phyloP scores from a whole-genome alignment of 2,329 filamentous ascomycete genomes.

The Trichophyton verrucosum region DNA sequence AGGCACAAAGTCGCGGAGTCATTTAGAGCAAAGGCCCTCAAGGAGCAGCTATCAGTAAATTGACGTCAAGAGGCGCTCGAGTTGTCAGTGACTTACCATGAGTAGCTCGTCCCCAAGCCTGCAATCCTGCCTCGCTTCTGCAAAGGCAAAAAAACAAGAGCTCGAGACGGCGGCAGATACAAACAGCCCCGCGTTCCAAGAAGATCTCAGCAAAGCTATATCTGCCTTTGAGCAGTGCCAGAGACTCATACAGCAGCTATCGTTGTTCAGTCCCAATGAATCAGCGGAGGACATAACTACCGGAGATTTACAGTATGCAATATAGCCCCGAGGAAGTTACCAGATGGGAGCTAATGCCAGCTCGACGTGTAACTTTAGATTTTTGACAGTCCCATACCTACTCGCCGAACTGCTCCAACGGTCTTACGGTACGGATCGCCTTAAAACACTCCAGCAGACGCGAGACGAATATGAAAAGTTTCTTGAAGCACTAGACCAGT shows the following conservation, averaged over 20 bases:
- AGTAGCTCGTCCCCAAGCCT: conserved; percentile 42
- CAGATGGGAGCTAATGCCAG: conserved; percentile 8
- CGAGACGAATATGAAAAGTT: conserved; percentile 65
- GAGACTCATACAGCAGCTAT: conserved; percentile 54
- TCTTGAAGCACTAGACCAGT: conserved; percentile 62
- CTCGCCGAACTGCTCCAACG: conserved; percentile 68
- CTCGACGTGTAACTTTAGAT: conserved; percentile 32
- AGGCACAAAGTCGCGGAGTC: neutral
- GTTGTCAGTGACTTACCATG: conserved; percentile 5
- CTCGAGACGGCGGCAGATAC: conserved; percentile 51
- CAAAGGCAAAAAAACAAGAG: conserved; percentile 42
- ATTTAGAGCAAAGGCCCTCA: neutral
- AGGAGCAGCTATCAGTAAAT: too few relatives aligned
- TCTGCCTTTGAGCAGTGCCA: conserved; percentile 61
- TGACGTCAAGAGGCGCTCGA: neutral
- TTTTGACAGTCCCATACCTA: conserved; percentile 64
- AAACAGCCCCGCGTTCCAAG: conserved; percentile 53
- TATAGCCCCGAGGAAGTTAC: conserved; percentile 7
- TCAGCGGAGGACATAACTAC: conserved; percentile 75
- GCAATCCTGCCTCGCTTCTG: conserved; percentile 41
- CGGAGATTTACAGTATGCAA: conserved; percentile 57
- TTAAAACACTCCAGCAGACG: conserved; percentile 49
- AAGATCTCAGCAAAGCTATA: conserved; percentile 55
- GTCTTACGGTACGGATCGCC: conserved; percentile 50
- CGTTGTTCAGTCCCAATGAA: conserved; percentile 87